These are phyloP conservation scores for Fragaria iinumae DNA, from an alignment of 306 rosid genomes.

Conservation along the genomic window DNA sequence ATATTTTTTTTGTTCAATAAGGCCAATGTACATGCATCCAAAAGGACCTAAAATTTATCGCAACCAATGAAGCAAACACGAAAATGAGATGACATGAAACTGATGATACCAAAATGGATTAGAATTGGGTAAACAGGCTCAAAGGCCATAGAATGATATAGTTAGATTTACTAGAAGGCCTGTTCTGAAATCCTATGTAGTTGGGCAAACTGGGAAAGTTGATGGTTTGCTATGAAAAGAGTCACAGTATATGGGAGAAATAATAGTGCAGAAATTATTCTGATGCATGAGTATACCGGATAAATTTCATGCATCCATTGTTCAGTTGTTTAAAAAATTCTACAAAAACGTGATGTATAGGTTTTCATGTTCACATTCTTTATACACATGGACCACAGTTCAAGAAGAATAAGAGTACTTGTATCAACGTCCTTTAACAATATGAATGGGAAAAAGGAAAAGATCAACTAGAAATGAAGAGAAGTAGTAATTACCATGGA, in stretches of 20 bases:
- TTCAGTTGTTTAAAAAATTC: neutral
- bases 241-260: neutral
- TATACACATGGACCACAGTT: neutral
- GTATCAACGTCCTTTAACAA: neutral
- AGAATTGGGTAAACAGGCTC: neutral
- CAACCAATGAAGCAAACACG: neutral
- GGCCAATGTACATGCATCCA: slow-evolving; percentile 1
- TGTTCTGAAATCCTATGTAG: neutral
- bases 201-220: neutral
- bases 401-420: neutral
- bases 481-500: slow-evolving; percentile 59
- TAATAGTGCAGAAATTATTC: neutral
- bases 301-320: neutral
- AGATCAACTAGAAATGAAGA: slow-evolving; percentile 7
- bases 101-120: neutral
- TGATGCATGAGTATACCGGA: neutral
- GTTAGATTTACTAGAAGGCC: neutral
- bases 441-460: neutral
- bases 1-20: neutral
- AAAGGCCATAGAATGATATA: neutral
- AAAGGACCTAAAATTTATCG: neutral
- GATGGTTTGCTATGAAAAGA: neutral
- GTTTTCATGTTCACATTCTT: neutral
- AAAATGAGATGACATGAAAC: neutral
- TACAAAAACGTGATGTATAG: neutral